phyloP scores from a whole-genome alignment of 2,329 filamentous ascomycete species.

The Stemphylium vesicarium region DNA sequence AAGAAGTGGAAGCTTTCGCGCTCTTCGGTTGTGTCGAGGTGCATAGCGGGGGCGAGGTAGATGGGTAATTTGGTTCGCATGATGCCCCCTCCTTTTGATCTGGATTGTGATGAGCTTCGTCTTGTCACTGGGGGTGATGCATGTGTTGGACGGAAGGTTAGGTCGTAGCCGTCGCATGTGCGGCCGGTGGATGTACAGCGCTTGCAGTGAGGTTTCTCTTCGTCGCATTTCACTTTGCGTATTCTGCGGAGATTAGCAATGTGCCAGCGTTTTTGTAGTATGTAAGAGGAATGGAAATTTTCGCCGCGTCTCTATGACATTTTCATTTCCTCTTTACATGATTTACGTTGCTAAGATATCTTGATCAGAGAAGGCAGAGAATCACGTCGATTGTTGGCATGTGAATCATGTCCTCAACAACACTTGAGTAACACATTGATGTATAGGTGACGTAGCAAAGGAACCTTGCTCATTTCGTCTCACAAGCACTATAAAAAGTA shows the following conservation, averaged over 20 bases:
- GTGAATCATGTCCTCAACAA: neutral
- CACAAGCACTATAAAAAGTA: neutral
- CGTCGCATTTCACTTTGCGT: constrained; percentile 44
- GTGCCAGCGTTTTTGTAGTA: neutral
- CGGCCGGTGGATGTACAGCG: constrained; percentile 42
- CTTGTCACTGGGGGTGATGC: constrained; percentile 1
- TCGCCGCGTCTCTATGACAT: neutral
- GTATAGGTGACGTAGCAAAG: no score
- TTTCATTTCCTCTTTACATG: no score
- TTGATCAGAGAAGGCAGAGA: neutral
- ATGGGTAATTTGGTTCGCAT: constrained; percentile 14
- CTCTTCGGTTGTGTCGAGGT: constrained; percentile 30
- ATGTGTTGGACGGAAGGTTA: constrained; percentile 9
- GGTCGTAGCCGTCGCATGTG: constrained; percentile 42
- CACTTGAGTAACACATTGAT: no score
- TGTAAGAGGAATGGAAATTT: neutral
- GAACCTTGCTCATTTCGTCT: no score
- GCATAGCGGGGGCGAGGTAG: constrained; percentile 23
- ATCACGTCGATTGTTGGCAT: neutral
- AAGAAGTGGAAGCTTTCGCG: constrained; percentile 42
- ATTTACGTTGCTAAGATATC: neutral
- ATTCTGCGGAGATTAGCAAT: constrained; percentile 29
- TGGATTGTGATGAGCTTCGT: neutral
- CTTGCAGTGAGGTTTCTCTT: constrained; percentile 39
- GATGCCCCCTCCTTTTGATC: neutral